phyloP scores from a whole-genome alignment of 108 stramenopile species.

The Aurantiochytrium sp. region DNA sequence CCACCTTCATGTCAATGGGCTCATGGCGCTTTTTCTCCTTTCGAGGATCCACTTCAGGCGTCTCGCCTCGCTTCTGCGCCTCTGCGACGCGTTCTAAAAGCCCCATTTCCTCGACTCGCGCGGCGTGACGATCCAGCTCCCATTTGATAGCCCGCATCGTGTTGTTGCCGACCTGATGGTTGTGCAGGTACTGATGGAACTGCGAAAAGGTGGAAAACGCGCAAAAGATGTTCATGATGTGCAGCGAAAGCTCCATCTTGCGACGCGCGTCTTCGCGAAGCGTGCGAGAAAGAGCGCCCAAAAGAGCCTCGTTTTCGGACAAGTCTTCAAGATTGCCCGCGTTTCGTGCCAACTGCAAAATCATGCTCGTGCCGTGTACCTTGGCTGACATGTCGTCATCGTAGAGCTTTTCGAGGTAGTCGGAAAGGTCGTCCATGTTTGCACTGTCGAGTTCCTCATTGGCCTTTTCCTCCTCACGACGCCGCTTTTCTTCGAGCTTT shows the following conservation, averaged over 20 bases:
- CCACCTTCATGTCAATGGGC: conserved; percentile 2
- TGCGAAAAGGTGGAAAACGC: conserved; percentile 56
- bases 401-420: conserved; percentile 57
- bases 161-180: conserved; percentile 42
- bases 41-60: background rate
- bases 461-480: conserved; percentile 30
- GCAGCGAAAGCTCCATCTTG: conserved; percentile 46
- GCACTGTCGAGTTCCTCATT: conserved; percentile 32
- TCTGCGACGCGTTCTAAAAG: conserved; percentile 14
- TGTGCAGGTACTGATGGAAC: conserved; percentile 51
- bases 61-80: background rate
- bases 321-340: conserved; percentile 50
- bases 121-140: conserved; percentile 16
- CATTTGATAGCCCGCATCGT: conserved; percentile 41
- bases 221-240: conserved; percentile 51
- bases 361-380: conserved; percentile 40
- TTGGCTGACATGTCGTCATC: conserved; percentile 27
- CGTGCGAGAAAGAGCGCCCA: conserved; percentile 52
- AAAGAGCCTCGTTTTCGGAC: conserved; percentile 51
- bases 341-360: conserved; percentile 44
- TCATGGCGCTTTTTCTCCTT: background rate
- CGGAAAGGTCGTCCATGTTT: conserved; percentile 41
- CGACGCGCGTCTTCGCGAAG: conserved; percentile 54
- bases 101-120: background rate
- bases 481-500: background rate